Evolutionary conservation across 1,284 basidiomycete genomes (phyloP).

Genomic region (Puccinia horiana): DNA sequence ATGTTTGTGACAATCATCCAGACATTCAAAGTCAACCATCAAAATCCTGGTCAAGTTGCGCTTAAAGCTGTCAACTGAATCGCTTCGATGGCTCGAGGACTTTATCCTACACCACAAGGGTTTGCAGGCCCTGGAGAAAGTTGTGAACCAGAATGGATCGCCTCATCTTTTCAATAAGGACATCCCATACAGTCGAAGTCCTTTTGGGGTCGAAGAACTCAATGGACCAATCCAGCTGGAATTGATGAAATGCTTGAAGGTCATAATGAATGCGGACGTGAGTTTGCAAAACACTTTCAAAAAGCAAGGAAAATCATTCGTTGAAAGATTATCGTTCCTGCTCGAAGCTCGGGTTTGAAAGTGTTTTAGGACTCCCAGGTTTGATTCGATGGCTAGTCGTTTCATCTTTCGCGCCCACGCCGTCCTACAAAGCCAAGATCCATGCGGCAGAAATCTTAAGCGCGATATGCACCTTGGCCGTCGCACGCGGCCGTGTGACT

Average conservation of each 20-base stretch:
- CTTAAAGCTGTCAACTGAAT: slow-evolving; percentile 79
- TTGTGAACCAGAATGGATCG: slow-evolving; percentile 66
- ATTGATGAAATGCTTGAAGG: slow-evolving; percentile 75
- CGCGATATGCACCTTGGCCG: slow-evolving; percentile 75
- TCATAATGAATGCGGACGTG: slow-evolving; percentile 81
- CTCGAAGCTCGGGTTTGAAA: slow-evolving; percentile 70
- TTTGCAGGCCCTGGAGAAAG: slow-evolving; percentile 66
- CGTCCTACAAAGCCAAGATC: slow-evolving; percentile 69
- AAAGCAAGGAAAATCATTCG: slow-evolving; percentile 36
- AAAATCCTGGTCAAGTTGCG: slow-evolving; percentile 81
- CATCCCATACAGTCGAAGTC: slow-evolving; percentile 58
- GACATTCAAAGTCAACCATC: slow-evolving; percentile 66
- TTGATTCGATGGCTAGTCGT: slow-evolving; percentile 75
- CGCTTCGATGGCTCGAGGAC: slow-evolving; percentile 73
- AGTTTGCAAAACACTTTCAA: slow-evolving; percentile 54
- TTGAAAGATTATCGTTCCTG: background rate
- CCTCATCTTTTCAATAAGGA: background rate
- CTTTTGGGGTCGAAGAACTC: slow-evolving; percentile 67
- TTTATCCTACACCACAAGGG: slow-evolving; percentile 70
- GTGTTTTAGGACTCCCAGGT: slow-evolving; percentile 68
- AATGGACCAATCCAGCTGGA: slow-evolving; percentile 73
- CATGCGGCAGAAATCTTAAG: slow-evolving; percentile 77
- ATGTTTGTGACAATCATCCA: background rate
- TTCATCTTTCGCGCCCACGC: slow-evolving; percentile 65
- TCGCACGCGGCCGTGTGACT: slow-evolving; percentile 70